Base-by-base conservation (phyloP, 2,329 filamentous ascomycete genomes). In the Dryadomyces quercus-mongolicae region DNA sequence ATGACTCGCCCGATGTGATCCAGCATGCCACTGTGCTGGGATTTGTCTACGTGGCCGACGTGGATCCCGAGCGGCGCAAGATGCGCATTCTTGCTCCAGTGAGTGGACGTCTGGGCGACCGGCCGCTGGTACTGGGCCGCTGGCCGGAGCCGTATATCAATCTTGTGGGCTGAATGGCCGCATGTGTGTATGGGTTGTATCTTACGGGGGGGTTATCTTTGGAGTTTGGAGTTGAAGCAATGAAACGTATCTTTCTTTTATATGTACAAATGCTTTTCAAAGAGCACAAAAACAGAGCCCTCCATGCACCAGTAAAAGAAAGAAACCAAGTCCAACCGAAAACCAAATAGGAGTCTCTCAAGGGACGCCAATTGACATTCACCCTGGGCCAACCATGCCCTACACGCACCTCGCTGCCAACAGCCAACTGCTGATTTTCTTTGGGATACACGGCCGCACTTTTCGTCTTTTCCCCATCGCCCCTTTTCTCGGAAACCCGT, bases 41-140 rank as follows among this genome's bases (percentile, higher is more conserved):
- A 0, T 98, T 95, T 64, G 78, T 96, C 34, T 96, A 95, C 64
- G 86, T 97, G 16, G 85, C 88, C 1, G 88, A 95, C 58, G 88
- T 97, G 4, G 91, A 98, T 64, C 86, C 88, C 64, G 84, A 86
- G 61, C 86, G 86, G 67, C 82, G 82, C 60, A 86, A 87, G 66
- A 75, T 96, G 36, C 86, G 88, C 64, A 74, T 97, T 20, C 71
- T 98, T 56, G 84, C 88, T 18, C 93, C 93, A 1, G 82, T 95
- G 57, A 87, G 86, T 52, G 90, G 90, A 2, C 78, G 86, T 56
- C 75, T 95, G 56, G 89, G 88, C 0, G 81, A 86, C 60, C 77
- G 84, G 64, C 90, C 92, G 5, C 73, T 97, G 63, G 75, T 97
- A 18, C 86, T 87, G 82, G 90, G 88, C 9, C 81, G 74, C 55